phyloP scores from a whole-genome alignment of 192 early-diverging fungal genomes.

The Coemansia sp. region DNA sequence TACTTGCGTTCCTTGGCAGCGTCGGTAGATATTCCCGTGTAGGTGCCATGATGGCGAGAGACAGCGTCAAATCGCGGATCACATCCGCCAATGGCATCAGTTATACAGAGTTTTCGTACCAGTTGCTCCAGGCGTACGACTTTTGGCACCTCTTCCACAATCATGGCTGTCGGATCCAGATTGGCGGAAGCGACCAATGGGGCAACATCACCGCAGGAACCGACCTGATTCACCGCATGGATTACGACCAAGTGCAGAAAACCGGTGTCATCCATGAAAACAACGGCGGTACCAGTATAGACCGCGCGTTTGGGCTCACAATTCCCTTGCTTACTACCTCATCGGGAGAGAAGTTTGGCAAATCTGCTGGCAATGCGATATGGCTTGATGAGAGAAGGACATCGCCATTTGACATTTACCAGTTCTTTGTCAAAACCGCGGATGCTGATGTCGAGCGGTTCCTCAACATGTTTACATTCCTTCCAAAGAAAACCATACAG shows the following conservation, averaged over 20 bases:
- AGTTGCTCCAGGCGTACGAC: slow-evolving; percentile 92
- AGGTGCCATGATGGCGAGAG: slow-evolving; percentile 79
- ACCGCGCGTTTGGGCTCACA: slow-evolving; percentile 76
- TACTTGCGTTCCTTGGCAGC: slow-evolving; percentile 74
- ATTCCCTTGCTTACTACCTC: slow-evolving; percentile 84
- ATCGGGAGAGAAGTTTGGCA: slow-evolving; percentile 95
- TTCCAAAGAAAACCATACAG: slow-evolving; percentile 63
- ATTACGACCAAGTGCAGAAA: slow-evolving; percentile 7
- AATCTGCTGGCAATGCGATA: slow-evolving; percentile 93
- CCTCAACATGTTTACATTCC: slow-evolving; percentile 80
- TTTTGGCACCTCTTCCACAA: slow-evolving; percentile 79
- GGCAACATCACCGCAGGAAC: slow-evolving; percentile 94
- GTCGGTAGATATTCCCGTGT: slow-evolving; percentile 82
- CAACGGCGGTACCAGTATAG: neutral
- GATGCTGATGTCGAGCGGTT: slow-evolving; percentile 78
- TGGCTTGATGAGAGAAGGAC: slow-evolving; percentile 85
- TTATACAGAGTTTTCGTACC: slow-evolving; percentile 97
- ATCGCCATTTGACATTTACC: slow-evolving; percentile 88
- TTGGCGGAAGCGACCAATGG: slow-evolving; percentile 98
- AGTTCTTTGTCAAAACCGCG: slow-evolving; percentile 86
- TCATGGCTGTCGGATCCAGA: slow-evolving; percentile 53
- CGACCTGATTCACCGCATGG: slow-evolving; percentile 80
- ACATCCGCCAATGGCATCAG: slow-evolving; percentile 82
- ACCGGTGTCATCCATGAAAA: neutral
- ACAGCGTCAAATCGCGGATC: slow-evolving; percentile 84